Evolutionary conservation across 78 protist species (phyloP), one percentile per base, ranked within the genome.

Genomic region (Dictyostelium capitatum): DNA sequence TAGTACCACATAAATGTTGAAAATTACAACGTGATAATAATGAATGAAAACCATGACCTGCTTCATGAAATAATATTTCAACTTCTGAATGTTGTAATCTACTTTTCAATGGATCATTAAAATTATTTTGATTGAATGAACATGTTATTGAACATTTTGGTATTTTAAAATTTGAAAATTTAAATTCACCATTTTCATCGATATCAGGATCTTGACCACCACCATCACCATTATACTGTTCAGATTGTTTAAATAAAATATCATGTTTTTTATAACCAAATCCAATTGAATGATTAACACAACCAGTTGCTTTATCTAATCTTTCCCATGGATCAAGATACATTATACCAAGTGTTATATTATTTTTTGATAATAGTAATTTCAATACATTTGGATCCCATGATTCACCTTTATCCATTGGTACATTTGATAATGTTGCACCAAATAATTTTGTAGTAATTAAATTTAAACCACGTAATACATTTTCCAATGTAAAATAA

Each of bases 1-100:
- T 41, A 5, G 96, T 93, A 14, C 96, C 96, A 56, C 89, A 67
- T 10, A 91, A 67, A 70, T 91, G 90, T 65, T 91, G 90, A 75
- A 80, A 78, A 65, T 80, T 74, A 46, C 65, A 12, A 54, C 95
- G 30, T 7, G 85, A 54, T 20, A 91, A n/a, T 4, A 91, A 19
- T 0, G 77, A 57, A 30, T 82, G 87, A 0, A 91, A n/a, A 11
- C 56, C 25, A 72, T 91, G 95, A 6, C 95, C 95, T 73, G 82
- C 73, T 20, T 91, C 95, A 32, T 91, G 95, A 37, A 91, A 91
- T 7, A 91, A 17, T 5, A 53, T 32, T 30, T 79, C 77, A 1
- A 82, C 30, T 1, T 81, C 82, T 8, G 53, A 37, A 25, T 56
- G 82, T 30, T 25, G n/a, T 32, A 84, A 32, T 23, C 6, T 8